Evolutionary conservation across 805 yeast species (phyloP).

Genomic region (Saitoella complicata): DNA sequence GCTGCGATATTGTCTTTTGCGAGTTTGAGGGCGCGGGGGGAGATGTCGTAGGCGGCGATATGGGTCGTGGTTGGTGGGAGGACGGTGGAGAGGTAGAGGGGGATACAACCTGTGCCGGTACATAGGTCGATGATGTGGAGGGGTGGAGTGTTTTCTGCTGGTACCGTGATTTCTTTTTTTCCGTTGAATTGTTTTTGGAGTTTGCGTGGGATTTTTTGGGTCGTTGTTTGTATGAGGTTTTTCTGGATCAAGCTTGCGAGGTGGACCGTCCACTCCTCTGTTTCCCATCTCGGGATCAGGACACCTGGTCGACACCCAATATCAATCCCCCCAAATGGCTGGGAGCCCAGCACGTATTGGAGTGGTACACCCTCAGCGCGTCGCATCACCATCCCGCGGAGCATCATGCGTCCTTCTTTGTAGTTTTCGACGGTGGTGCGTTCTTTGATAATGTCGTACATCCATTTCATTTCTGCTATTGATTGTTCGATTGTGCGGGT

Average conservation of each 20-base stretch:
- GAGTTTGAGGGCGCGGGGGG: slow-evolving; percentile 34
- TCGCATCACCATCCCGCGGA: slow-evolving; percentile 35
- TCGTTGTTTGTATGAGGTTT: not conserved
- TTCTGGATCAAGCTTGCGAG: slow-evolving; percentile 1
- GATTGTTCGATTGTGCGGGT: too few relatives aligned
- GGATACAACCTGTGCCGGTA: slow-evolving; percentile 81
- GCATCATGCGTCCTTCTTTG: slow-evolving; percentile 12
- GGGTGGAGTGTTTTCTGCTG: not conserved
- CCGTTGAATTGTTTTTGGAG: too few relatives aligned
- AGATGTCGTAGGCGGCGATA: slow-evolving; percentile 41
- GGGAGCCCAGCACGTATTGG: slow-evolving; percentile 71
- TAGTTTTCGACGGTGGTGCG: too few relatives aligned
- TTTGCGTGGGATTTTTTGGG: not conserved
- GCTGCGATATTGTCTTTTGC: slow-evolving; percentile 28
- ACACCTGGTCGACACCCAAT: slow-evolving; percentile 48
- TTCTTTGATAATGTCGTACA: too few relatives aligned
- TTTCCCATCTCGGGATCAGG: slow-evolving; percentile 84
- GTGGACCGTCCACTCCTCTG: slow-evolving; percentile 67
- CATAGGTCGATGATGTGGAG: slow-evolving; percentile 49
- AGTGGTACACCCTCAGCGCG: slow-evolving; percentile 52
- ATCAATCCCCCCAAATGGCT: slow-evolving; percentile 65
- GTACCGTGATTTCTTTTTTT: not conserved
- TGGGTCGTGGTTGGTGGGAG: slow-evolving; percentile 11
- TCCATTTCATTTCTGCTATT: too few relatives aligned
- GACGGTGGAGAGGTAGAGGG: slow-evolving; percentile 31